These are phyloP conservation scores for Fusarium xyrophilum DNA, from an alignment of 2,329 filamentous ascomycete genomes.

Conservation along the genomic window DNA sequence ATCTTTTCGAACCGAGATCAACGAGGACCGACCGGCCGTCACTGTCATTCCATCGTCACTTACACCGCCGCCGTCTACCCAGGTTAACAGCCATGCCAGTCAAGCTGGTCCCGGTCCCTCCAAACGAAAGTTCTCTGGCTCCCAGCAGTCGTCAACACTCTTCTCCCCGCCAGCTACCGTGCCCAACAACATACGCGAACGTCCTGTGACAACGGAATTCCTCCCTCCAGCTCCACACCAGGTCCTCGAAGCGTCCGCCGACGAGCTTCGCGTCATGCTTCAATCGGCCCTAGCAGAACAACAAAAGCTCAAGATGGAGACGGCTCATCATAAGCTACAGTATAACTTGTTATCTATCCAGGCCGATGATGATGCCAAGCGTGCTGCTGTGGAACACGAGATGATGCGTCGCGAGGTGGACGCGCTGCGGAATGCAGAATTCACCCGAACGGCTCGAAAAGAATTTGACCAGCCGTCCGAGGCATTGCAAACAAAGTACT, in stretches of 20 bases:
- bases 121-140: slow-evolving; percentile 46
- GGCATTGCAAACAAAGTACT: slow-evolving; percentile 60
- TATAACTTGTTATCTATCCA: slow-evolving; percentile 85
- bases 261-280: slow-evolving; percentile 65
- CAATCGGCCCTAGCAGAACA: slow-evolving; percentile 63
- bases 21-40: slow-evolving; percentile 54
- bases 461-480: slow-evolving; percentile 61
- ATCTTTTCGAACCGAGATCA: slow-evolving; percentile 59
- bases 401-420: slow-evolving; percentile 91
- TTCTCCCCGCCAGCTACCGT: slow-evolving; percentile 63
- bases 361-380: slow-evolving; percentile 82
- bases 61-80: slow-evolving; percentile 64
- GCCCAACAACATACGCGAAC: slow-evolving; percentile 45
- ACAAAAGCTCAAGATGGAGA: slow-evolving; percentile 75
- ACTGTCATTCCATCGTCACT: slow-evolving; percentile 64
- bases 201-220: slow-evolving; percentile 50
- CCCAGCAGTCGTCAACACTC: slow-evolving; percentile 57
- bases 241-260: slow-evolving; percentile 59
- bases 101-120: slow-evolving; percentile 31
- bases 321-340: slow-evolving; percentile 89
- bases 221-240: slow-evolving; percentile 56
- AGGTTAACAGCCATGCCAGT: slow-evolving; percentile 47
- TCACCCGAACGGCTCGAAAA: slow-evolving; percentile 66
- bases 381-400: slow-evolving; percentile 88
- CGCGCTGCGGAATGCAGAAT: slow-evolving; percentile 77